Percentiles rank a stretch among this genome's conserved stretches.
Evolutionary conservation across 768 basidiomycete species (phyloP).

Genomic region (Boletus barrowsii): DNA sequence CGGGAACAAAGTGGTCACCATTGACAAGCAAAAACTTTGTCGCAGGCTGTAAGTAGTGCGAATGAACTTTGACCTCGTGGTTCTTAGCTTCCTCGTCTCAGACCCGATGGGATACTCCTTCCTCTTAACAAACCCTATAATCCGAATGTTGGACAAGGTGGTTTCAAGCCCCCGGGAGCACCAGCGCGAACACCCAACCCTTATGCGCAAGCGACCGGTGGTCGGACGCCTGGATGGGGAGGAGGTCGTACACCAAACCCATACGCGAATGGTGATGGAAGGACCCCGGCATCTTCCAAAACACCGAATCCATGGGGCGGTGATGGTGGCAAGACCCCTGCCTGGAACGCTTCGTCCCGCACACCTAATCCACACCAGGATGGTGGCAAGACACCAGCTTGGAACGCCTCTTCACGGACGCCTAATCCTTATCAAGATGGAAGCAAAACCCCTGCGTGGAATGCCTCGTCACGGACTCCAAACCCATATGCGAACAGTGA

Average conservation of each 20-base stretch:
- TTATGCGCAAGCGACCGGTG: conserved; percentile 38
- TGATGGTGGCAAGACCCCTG: conserved; percentile 64
- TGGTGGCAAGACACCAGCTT: conserved; percentile 48
- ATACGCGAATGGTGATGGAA: conserved; percentile 54
- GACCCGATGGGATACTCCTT: conserved; percentile 55
- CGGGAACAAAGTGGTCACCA: conserved; percentile 84
- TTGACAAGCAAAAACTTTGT: conserved; percentile 77
- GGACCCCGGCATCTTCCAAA: conserved; percentile 58
- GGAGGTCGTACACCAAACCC: conserved; percentile 64
- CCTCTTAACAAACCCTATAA: conserved; percentile 43
- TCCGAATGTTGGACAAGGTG: conserved; percentile 14
- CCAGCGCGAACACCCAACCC: conserved; percentile 47
- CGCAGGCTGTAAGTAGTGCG: conserved; percentile 60
- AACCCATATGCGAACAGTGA: conserved; percentile 42
- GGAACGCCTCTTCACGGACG: conserved; percentile 47
- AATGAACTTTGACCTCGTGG: neutral
- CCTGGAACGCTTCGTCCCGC: conserved; percentile 49
- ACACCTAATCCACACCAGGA: conserved; percentile 57
- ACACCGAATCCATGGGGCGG: conserved; percentile 68
- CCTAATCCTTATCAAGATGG: conserved; percentile 49
- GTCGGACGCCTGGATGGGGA: conserved; percentile 37
- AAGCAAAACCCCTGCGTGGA: conserved; percentile 14
- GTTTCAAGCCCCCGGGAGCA: conserved; percentile 36
- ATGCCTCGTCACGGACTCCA: conserved; percentile 44
- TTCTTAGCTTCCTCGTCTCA: conserved; percentile 25